Percentiles rank a stretch among this genome's conserved stretches.
phyloP scores from a whole-genome alignment of 352 stramenopile species.

The Phytophthora parvispora region DNA sequence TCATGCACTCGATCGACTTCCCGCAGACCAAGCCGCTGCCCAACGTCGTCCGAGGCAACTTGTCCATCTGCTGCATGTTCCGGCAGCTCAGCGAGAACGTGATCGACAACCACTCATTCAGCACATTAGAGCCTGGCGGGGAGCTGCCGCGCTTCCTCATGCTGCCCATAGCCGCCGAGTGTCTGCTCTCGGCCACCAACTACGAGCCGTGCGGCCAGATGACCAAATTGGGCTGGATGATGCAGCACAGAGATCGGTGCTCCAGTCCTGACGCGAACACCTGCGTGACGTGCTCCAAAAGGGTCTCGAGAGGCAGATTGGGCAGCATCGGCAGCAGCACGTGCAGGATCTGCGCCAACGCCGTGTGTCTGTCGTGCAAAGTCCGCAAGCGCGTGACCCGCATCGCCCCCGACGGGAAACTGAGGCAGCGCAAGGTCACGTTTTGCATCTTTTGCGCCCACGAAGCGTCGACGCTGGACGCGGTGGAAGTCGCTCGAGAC shows the following conservation, averaged over 20 bases:
- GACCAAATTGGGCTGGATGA: slow-evolving; percentile 32
- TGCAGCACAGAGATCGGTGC: slow-evolving; percentile 1
- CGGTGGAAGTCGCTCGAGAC: slow-evolving; percentile 3
- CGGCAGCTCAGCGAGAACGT: slow-evolving; percentile 44
- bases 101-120: slow-evolving; percentile 51
- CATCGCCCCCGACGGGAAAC: not conserved
- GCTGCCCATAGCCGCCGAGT: slow-evolving; percentile 46
- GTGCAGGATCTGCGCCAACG: slow-evolving; percentile 6
- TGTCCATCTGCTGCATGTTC: slow-evolving; percentile 61
- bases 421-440: not conserved
- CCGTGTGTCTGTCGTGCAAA: slow-evolving; percentile 3
- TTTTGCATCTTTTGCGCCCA: not conserved
- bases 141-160: slow-evolving; percentile 46
- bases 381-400: slow-evolving; percentile 3
- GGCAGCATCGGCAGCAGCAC: slow-evolving; percentile 6
- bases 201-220: slow-evolving; percentile 24
- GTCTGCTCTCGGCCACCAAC: not conserved
- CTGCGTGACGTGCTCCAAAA: slow-evolving; percentile 11
- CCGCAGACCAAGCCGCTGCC: slow-evolving; percentile 39
- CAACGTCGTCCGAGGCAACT: slow-evolving; percentile 45
- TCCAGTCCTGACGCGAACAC: not conserved
- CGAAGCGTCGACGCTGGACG: not conserved
- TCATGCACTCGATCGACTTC: slow-evolving; percentile 70
- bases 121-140: slow-evolving; percentile 40
- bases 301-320: not conserved